phyloP scores from a whole-genome alignment of 352 stramenopile species.

The Globisporangium paroecandrum region DNA sequence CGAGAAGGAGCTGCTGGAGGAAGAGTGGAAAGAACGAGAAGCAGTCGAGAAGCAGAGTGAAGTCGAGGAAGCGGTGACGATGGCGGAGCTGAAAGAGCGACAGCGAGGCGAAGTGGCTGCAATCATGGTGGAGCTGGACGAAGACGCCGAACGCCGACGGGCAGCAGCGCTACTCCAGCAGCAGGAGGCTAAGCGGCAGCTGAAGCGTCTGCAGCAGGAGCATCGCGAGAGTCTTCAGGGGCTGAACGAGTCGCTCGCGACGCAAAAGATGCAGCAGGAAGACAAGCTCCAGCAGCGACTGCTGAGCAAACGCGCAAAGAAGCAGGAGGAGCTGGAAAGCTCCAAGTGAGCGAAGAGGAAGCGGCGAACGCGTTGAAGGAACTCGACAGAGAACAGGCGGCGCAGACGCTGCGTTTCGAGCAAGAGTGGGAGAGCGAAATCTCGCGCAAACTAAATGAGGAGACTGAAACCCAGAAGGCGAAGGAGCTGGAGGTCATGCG shows the following conservation, averaged over 20 bases:
- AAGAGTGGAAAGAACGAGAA: constrained; percentile 5
- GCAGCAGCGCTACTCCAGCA: constrained; percentile 26
- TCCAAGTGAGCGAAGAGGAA: neutral
- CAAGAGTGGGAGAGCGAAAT: constrained; percentile 15
- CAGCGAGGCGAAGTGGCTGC: constrained; percentile 24
- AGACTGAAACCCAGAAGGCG: constrained; percentile 5
- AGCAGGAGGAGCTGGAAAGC: constrained; percentile 13
- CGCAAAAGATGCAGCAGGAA: constrained; percentile 39
- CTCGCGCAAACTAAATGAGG: constrained; percentile 1
- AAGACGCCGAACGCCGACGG: constrained; percentile 18
- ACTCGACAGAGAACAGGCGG: constrained; percentile 13
- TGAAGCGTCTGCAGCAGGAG: constrained; percentile 44
- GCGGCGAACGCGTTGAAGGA: constrained; percentile 1
- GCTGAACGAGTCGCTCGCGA: constrained; percentile 28
- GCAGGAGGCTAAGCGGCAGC: constrained; percentile 36
- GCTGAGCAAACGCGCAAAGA: constrained; percentile 27
- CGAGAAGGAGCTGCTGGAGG: constrained; percentile 1
- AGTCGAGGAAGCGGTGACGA: constrained; percentile 4
- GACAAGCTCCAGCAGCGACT: constrained; percentile 44
- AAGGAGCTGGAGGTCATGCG: constrained; percentile 13
- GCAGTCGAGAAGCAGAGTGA: neutral
- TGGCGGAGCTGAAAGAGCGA: constrained; percentile 4
- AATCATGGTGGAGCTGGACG: constrained; percentile 9
- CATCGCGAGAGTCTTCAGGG: constrained; percentile 32
- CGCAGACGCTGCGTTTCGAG: constrained; percentile 12